These are phyloP conservation scores for Arthrobotrys musiformis DNA, from an alignment of 2,329 filamentous ascomycete genomes.

Conservation along the genomic window DNA sequence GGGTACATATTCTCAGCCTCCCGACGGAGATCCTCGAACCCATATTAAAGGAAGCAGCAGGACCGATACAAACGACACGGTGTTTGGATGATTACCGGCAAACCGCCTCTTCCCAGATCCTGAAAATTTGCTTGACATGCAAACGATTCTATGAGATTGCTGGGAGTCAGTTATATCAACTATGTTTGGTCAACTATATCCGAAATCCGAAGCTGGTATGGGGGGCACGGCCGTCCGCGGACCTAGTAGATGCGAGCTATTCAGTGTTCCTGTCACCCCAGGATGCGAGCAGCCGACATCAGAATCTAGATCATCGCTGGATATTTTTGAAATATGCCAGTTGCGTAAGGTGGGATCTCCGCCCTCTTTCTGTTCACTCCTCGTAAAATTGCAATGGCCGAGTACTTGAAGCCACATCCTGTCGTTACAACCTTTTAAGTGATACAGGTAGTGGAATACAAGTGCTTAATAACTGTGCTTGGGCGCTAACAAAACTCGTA, in stretches of 20 bases:
- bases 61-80: not conserved
- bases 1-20: conserved; percentile 1
- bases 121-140: not conserved
- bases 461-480: too few species aligned
- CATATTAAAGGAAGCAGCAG: not conserved
- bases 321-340: not conserved
- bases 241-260: not conserved
- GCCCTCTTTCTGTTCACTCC: too few species aligned
- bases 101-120: not conserved
- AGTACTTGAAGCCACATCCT: too few species aligned
- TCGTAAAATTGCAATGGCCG: too few species aligned
- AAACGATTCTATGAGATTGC: not conserved
- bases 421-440: too few species aligned
- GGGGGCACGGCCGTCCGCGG: not conserved
- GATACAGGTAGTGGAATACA: not conserved
- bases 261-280: not conserved
- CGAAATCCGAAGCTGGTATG: not conserved
- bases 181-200: not conserved
- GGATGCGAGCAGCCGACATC: not conserved
- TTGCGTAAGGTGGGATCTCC: not conserved
- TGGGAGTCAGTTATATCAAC: not conserved
- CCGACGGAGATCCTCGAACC: conserved; percentile 15
- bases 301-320: not conserved
- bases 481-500: not conserved
- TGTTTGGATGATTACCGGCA: not conserved